A percentile compares a stretch with the other conserved stretches of the same genome.
These are phyloP conservation scores for Calvatia gigantea DNA, from an alignment of 768 basidiomycete genomes.

Conservation along the genomic window DNA sequence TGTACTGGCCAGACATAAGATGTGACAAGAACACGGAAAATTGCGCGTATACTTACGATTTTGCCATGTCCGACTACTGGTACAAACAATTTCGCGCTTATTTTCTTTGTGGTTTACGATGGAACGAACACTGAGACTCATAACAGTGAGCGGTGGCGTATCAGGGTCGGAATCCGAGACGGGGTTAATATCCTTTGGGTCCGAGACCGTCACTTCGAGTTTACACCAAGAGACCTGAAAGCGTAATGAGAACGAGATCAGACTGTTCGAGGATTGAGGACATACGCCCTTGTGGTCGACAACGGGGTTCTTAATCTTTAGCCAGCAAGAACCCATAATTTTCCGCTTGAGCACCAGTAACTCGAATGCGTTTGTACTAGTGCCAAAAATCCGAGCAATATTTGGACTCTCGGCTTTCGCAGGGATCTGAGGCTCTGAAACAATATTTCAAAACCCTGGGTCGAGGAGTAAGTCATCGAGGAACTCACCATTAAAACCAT, in stretches of 20 bases:
- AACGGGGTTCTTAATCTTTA: constrained; percentile 73
- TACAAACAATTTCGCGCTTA: constrained; percentile 90
- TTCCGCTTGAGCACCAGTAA: constrained; percentile 90
- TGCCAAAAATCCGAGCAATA: constrained; percentile 85
- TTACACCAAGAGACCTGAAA: constrained; percentile 94
- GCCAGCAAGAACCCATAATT: constrained; percentile 99
- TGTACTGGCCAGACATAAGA: constrained; percentile 47
- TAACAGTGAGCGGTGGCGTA: constrained; percentile 83
- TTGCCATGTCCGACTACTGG: constrained; percentile 80
- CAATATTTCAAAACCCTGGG: constrained; percentile 5
- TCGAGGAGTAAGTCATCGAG: background rate
- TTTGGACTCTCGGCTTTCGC: constrained; percentile 73
- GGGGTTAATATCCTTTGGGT: constrained; percentile 88
- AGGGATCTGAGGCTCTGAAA: constrained; percentile 70
- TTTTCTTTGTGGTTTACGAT: constrained; percentile 94
- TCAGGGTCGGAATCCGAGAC: constrained; percentile 66
- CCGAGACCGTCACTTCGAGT: constrained; percentile 75
- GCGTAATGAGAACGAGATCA: constrained; percentile 1
- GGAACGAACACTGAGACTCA: constrained; percentile 84
- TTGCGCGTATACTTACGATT: constrained; percentile 36
- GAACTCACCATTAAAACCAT: constrained; percentile 76
- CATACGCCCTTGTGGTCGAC: constrained; percentile 80
- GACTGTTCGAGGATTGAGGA: background rate
- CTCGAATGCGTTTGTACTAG: constrained; percentile 91
- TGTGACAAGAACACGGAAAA: background rate